Conservation (phyloP, 2,329 filamentous ascomycete species). For the Davidsoniella eucalypti region DNA sequence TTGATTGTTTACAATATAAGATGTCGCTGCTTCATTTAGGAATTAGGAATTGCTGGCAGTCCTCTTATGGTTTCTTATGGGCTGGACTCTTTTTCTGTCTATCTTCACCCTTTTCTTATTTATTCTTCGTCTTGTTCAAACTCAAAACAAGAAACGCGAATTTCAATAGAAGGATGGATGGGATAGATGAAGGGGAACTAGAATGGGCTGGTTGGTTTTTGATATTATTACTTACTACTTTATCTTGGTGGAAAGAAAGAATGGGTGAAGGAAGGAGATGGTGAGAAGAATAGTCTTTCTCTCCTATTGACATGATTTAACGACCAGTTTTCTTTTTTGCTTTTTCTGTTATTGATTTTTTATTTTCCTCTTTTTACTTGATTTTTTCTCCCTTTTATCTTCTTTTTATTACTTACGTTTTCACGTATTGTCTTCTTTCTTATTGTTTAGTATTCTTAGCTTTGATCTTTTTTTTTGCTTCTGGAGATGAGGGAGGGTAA, state of each 20-base stretch:
- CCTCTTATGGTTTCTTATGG: too few species aligned
- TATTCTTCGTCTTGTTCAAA: not conserved
- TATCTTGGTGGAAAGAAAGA: not conserved
- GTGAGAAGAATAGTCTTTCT: not conserved
- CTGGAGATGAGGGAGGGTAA: too few species aligned
- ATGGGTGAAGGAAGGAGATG: not conserved
- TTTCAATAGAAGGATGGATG: not conserved
- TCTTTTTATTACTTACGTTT: not conserved
- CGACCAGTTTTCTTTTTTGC: not conserved
- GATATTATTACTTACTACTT: not conserved
- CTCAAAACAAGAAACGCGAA: not conserved
- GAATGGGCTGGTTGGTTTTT: not conserved
- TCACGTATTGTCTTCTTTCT: not conserved
- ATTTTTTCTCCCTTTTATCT: not conserved
- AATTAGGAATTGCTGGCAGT: too few species aligned
- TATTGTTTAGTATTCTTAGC: not conserved
- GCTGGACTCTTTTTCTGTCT: not conserved
- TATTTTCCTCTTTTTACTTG: slow-evolving; percentile 1
- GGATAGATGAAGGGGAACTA: not conserved
- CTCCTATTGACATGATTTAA: not conserved
- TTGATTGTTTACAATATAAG: too few species aligned
- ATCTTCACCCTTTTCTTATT: not conserved
- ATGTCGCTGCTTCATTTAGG: too few species aligned
- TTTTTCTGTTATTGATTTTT: slow-evolving; percentile 4
- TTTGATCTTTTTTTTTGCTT: not conserved